Conservation (phyloP, 345 rosid genomes). For the Salix arbutifolia region DNA sequence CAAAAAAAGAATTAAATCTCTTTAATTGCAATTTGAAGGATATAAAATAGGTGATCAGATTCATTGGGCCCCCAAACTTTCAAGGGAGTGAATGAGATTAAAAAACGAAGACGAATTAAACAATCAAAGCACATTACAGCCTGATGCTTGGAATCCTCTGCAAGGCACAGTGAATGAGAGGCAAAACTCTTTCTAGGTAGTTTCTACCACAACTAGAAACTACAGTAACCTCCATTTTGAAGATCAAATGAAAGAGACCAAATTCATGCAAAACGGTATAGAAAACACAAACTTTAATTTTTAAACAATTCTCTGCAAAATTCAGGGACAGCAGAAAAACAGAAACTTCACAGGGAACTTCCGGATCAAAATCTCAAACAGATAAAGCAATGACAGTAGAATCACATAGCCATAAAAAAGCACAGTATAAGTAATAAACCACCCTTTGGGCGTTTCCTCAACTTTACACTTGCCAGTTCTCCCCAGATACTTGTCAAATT, state of each 20-base stretch:
- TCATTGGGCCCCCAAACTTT: neutral
- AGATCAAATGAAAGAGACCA: constrained; percentile 35
- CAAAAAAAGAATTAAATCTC: too few species aligned
- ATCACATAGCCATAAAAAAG: neutral
- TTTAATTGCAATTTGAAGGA: too few species aligned
- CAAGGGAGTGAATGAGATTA: neutral
- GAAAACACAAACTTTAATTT: neutral
- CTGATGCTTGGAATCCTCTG: neutral
- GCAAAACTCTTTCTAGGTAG: constrained; percentile 43
- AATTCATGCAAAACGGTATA: constrained; percentile 9
- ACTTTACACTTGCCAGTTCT: constrained; percentile 86
- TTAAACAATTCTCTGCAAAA: neutral
- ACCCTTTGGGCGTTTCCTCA: constrained; percentile 92
- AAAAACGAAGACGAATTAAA: neutral
- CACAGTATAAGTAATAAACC: constrained; percentile 88
- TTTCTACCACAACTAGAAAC: constrained; percentile 81
- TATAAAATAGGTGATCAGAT: neutral
- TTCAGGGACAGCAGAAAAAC: neutral
- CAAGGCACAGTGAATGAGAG: neutral
- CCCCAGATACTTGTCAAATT: constrained; percentile 79
- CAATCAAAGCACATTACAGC: neutral
- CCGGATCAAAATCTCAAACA: neutral
- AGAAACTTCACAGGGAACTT: neutral
- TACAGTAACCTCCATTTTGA: constrained; percentile 63
- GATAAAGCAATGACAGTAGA: too few species aligned